Conservation (phyloP, 768 basidiomycete genomes). For the Lentinula sp. region DNA sequence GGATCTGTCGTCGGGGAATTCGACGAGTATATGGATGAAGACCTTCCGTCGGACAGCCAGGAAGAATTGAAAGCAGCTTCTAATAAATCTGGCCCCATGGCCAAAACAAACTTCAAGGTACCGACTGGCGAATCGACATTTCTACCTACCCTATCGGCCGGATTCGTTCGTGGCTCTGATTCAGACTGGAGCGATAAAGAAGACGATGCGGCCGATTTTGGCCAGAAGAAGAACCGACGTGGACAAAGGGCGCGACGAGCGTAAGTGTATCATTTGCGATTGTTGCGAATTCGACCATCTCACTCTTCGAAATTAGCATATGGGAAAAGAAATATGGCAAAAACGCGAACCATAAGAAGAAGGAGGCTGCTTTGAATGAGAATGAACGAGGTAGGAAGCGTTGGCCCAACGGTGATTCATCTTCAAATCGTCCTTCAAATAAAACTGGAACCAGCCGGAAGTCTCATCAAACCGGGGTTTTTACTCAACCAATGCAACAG, state of each 20-base stretch:
- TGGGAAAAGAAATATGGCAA: conserved; percentile 97
- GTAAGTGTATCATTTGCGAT: conserved; percentile 46
- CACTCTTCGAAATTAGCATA: conserved; percentile 49
- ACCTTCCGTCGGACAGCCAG: conserved; percentile 17
- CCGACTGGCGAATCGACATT: conserved; percentile 51
- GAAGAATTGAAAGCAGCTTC: conserved; percentile 23
- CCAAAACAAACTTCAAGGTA: conserved; percentile 15
- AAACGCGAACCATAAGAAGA: conserved; percentile 88
- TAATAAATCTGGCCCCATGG: conserved; percentile 16
- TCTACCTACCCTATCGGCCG: conserved; percentile 83
- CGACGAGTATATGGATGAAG: conserved; percentile 10
- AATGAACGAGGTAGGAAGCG: conserved; percentile 6
- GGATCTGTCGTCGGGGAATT: conserved; percentile 31
- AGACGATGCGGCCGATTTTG: conserved; percentile 41
- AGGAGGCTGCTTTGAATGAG: conserved; percentile 27
- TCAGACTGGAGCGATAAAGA: conserved; percentile 74
- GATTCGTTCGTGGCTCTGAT: conserved; percentile 77
- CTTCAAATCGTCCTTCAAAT: not conserved
- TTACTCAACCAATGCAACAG: not conserved
- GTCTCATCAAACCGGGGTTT: not conserved
- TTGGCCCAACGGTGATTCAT: not conserved
- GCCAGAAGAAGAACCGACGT: conserved; percentile 75
- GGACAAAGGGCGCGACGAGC: conserved; percentile 92
- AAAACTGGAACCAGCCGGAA: not conserved
- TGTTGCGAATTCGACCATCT: conserved; percentile 1